phyloP scores from a whole-genome alignment of 805 yeast species.

The Isabelozyma heimii region DNA sequence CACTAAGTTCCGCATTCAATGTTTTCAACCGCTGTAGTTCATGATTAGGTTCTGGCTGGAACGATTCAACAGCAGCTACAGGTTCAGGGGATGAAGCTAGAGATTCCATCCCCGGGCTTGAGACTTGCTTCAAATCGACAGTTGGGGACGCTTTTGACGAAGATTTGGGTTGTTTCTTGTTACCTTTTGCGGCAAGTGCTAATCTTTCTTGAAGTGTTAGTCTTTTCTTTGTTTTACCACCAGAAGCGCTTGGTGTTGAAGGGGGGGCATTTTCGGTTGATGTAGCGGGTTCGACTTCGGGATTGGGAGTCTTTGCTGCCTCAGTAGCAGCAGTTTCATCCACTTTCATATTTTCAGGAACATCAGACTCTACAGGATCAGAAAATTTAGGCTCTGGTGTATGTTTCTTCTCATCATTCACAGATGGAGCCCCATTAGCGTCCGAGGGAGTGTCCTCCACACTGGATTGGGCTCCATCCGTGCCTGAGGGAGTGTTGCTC shows the following conservation, averaged over 20 bases:
- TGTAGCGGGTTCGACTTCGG: background rate
- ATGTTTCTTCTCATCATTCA: too few species aligned
- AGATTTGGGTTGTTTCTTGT: constrained; percentile 20
- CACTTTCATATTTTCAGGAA: too few species aligned
- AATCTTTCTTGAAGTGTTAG: constrained; percentile 81
- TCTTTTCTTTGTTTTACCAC: constrained; percentile 46
- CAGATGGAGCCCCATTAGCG: background rate
- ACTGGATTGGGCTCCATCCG: background rate
- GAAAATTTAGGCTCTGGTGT: background rate
- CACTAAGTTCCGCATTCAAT: background rate
- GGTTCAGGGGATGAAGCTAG: constrained; percentile 1
- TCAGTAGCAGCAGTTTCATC: background rate
- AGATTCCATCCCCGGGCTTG: background rate
- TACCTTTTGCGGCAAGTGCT: constrained; percentile 71
- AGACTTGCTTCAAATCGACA: constrained; percentile 1
- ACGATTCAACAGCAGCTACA: background rate
- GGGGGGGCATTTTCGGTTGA: background rate
- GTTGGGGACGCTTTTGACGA: background rate
- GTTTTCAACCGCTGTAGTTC: background rate
- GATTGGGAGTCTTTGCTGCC: background rate
- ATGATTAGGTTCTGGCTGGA: background rate
- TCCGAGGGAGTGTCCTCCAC: background rate
- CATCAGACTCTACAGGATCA: background rate
- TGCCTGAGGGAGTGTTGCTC: background rate
- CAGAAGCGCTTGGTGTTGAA: background rate